Evolutionary conservation across 768 basidiomycete genomes (phyloP).

Genomic region (Tricholoma sp.): DNA sequence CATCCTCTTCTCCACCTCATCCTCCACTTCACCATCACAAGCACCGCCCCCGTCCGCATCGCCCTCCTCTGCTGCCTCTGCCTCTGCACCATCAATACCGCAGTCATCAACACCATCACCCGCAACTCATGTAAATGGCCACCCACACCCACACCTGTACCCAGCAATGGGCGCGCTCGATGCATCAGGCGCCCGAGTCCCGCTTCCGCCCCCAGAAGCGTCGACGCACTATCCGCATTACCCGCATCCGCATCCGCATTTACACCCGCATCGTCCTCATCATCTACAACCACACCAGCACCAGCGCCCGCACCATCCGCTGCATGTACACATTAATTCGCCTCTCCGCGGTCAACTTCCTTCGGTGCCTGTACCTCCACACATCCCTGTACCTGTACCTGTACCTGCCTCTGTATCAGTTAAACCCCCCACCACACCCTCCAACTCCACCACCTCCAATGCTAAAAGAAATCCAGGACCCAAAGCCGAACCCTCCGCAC

Average conservation of each 20-base stretch:
- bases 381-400: neutral
- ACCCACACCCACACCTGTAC: constrained; percentile 1
- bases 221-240: neutral
- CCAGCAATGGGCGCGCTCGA: constrained; percentile 51
- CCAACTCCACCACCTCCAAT: neutral
- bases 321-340: too few relatives aligned
- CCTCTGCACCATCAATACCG: constrained; percentile 1
- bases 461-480: neutral
- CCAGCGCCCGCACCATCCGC: neutral
- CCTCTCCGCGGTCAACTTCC: too few relatives aligned
- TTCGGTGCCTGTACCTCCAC: neutral
- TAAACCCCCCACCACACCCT: neutral
- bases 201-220: constrained; percentile 19
- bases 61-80: neutral
- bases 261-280: neutral
- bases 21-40: constrained; percentile 4
- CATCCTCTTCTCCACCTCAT: constrained; percentile 52
- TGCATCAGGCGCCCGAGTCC: constrained; percentile 40
- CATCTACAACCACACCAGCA: neutral
- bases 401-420: neutral
- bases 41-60: neutral
- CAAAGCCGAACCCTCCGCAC: too few relatives aligned
- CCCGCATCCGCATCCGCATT: neutral
- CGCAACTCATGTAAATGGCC: neutral
- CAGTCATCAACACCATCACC: neutral